Base-by-base conservation (phyloP, 2,329 filamentous ascomycete species). In the Sclerotinia minor region DNA sequence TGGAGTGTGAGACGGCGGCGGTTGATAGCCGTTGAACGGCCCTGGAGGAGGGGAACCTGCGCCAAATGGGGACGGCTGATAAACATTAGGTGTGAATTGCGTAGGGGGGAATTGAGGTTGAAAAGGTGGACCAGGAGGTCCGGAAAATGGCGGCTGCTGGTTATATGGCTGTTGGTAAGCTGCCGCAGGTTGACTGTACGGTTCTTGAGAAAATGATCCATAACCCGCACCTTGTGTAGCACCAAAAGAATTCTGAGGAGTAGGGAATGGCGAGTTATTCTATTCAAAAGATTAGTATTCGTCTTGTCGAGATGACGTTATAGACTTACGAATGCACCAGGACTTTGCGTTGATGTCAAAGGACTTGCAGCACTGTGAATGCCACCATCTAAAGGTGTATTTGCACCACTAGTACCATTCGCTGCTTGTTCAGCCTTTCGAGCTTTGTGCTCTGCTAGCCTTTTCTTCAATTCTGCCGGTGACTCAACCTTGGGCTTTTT, bases 401-500 rank as follows among this genome's bases (percentile, higher is more conserved):
- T 84, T 70, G 85, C 86, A 59, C 85, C 85, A 75, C 82, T 87
- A 68, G 81, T 83, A 13, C 80, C 80, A 69, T 81, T 84, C n/a
- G 82, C 82, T 38, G 83, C 83, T 72, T 85, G 84, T 64, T 89
- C 85, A 24, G 86, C 87, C 69, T 86, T 84, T 75, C 87, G 87
- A 7, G 88, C 89, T 72, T 90, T 89, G 77, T 91, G 91, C 74
- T 91, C 91, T 11, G 90, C 91, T 68, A 96, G 80, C 64, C 93
- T 85, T 79, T 88, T 87, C 82, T 94, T 93, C 69, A 97, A 80
- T 75, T 96, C 92, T 21, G 91, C 89, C 0, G 90, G 77, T 6
- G 86, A 85, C 80, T 97, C 92, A 7, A 92, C 82, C 81, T 92
- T 88, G 73, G 89, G 80, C 80, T 89, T 90, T 80, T 90, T 90